Base-by-base conservation (phyloP, 1,284 basidiomycete genomes). In the Laetiporus sulphureus region DNA sequence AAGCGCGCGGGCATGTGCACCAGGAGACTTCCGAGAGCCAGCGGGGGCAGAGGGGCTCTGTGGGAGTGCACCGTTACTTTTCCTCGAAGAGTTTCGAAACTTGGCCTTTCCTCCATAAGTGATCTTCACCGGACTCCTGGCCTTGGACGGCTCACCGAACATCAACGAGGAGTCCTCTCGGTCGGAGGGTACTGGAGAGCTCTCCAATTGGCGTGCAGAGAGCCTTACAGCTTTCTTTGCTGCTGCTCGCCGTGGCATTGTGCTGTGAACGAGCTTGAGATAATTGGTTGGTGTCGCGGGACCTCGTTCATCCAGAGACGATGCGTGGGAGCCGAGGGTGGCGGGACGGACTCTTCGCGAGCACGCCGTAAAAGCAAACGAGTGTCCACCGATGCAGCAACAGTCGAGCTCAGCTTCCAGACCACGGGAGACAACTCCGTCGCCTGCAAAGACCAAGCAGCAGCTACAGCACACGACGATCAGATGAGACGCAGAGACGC, bases 131-230 rank as follows among this genome's bases (percentile, higher is more conserved):
- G 42, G 34, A 24, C 44, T 45, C 36, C 40, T 46, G 4, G 41
- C 38, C 30, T 44, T 50, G 11, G 49, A 45, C 7, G 54, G 53
- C 44, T 54, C 54, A n/a, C 54, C 52, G 31, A 54, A 56, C n/a
- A 50, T 32, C 18, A 32, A 40, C 16, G 11, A 46, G 21, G 35
- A 49, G 19, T 36, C 44, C 24, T 54, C 55, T 15, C 40, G 40
- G 21, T 53, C 55, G 11, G 50, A 51, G 22, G 44, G 45, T n/a
- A 42, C 32, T 15, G 52, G 47, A 4, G 58, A 59, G 37, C 53
- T 57, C 29, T 50, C 47, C 24, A 58, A 46, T 47, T 61, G 59
- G 31, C 54, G 50, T 12, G 57, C 52, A 13, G 56, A 50, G 8
- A 53, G 42, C 18, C 32, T 41, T n/a, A 54, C 44, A 4, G 60